Evolutionary conservation across 2,329 filamentous ascomycete genomes (phyloP).

Genomic region (Amylocarpus encephaloides): DNA sequence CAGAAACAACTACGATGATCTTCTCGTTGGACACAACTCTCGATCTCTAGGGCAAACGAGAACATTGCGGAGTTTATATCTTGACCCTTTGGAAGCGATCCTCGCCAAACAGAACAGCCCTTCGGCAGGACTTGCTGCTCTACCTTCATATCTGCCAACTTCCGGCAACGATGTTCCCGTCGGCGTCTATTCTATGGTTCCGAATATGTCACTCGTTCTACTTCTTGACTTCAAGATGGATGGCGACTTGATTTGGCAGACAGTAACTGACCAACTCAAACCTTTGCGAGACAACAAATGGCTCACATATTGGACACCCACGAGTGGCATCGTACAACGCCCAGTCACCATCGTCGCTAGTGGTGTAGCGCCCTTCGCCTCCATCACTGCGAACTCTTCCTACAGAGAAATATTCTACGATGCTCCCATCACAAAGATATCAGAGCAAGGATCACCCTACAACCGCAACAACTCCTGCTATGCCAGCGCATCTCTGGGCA

Average conservation of each 20-base stretch:
- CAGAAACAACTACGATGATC: conserved; percentile 27
- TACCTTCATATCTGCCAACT: not conserved
- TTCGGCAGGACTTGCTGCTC: not conserved
- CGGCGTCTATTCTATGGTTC: conserved; percentile 3
- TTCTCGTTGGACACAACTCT: conserved; percentile 51
- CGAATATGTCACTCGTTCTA: conserved; percentile 32
- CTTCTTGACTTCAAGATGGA: conserved; percentile 45
- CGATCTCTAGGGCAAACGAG: conserved; percentile 46
- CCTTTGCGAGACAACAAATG: conserved; percentile 34
- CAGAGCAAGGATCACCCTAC: conserved; percentile 10
- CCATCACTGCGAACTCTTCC: conserved; percentile 33
- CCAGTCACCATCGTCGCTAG: not conserved
- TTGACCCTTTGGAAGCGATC: conserved; percentile 51
- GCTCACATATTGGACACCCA: conserved; percentile 26
- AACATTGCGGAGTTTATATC: conserved; percentile 51
- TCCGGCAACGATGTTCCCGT: not conserved
- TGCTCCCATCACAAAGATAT: conserved; percentile 33
- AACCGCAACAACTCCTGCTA: conserved; percentile 25
- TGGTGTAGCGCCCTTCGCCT: conserved; percentile 39
- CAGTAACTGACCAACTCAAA: conserved; percentile 34
- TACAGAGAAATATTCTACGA: conserved; percentile 42
- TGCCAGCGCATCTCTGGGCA: conserved; percentile 18
- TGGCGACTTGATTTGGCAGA: conserved; percentile 32
- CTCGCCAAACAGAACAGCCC: conserved; percentile 44
- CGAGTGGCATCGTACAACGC: conserved; percentile 30